Percentiles rank a stretch among this genome's conserved stretches.
Evolutionary conservation across 2,329 filamentous ascomycete genomes (phyloP).

Genomic region (Raffaelea deltoideospora): DNA sequence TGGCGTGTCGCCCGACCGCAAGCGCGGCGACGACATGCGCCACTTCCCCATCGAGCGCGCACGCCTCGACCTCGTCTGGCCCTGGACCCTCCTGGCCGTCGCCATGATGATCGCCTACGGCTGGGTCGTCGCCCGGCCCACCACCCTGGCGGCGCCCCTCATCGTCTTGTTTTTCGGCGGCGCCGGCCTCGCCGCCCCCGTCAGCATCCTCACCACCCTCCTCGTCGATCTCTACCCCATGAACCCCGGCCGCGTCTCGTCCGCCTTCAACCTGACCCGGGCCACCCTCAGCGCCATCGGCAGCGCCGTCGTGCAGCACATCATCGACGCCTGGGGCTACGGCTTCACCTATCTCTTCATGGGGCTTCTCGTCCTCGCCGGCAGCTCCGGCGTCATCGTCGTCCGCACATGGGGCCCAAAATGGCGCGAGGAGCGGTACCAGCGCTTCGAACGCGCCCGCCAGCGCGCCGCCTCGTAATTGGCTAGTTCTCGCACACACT

Average conservation of each 20-base stretch:
- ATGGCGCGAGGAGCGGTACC: constrained; percentile 18
- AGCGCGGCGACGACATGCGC: constrained; percentile 21
- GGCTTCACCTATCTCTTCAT: constrained; percentile 22
- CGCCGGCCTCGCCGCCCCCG: constrained; percentile 21
- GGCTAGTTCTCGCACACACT: too few species aligned
- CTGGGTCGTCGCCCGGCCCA: constrained; percentile 23
- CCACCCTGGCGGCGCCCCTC: constrained; percentile 23
- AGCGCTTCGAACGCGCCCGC: constrained; percentile 8
- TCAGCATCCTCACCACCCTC: constrained; percentile 24
- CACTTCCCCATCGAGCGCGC: constrained; percentile 22
- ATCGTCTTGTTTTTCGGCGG: constrained; percentile 24
- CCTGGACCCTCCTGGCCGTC: constrained; percentile 27
- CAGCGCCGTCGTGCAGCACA: constrained; percentile 23
- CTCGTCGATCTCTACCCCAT: constrained; percentile 27
- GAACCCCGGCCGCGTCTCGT: constrained; percentile 24
- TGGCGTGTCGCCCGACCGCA: constrained; percentile 31
- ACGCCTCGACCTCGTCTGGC: constrained; percentile 18
- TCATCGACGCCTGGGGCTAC: constrained; percentile 25
- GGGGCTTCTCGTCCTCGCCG: constrained; percentile 14
- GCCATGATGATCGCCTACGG: constrained; percentile 25
- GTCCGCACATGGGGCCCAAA: constrained; percentile 17
- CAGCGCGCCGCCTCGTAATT: too few species aligned
- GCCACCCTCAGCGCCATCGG: constrained; percentile 24
- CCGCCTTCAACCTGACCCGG: constrained; percentile 24
- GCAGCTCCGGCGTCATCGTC: constrained; percentile 14